Evolutionary conservation across 179 eudicot species (phyloP).

Genomic region (Gypsophila paniculata): DNA sequence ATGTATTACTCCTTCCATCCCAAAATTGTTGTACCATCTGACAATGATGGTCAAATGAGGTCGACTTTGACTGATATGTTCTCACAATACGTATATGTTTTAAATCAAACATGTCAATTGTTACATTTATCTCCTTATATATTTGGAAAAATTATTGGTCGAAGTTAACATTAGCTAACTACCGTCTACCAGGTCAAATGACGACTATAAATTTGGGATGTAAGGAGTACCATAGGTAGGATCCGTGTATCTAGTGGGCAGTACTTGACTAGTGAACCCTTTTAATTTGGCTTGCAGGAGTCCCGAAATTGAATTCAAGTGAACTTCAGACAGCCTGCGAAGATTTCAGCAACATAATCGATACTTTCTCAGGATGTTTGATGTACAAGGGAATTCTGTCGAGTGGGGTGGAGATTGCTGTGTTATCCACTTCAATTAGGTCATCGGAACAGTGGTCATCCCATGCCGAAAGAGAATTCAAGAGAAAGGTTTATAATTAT

Average conservation of each 20-base stretch:
- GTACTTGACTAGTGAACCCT: background rate
- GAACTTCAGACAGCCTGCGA: conserved; percentile 97
- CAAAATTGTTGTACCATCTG: no score
- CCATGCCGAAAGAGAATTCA: conserved; percentile 54
- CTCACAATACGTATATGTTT: no score
- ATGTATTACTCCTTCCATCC: no score
- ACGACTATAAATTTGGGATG: no score
- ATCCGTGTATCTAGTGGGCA: background rate
- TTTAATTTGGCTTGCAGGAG: conserved; percentile 51
- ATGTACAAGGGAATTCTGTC: conserved; percentile 86
- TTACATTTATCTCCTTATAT: no score
- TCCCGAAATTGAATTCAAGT: conserved; percentile 63
- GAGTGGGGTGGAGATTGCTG: conserved; percentile 90
- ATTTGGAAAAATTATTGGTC: background rate
- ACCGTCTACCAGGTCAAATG: no score
- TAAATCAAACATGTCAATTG: no score
- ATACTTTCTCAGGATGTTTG: conserved; percentile 48
- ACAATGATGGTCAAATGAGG: no score
- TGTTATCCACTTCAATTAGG: conserved; percentile 55
- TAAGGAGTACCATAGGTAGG: background rate
- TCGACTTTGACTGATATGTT: no score
- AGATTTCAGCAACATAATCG: conserved; percentile 91
- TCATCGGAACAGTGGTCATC: conserved; percentile 65
- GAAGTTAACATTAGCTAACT: no score
- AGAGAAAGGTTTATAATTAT: conserved; percentile 54